phyloP scores from a whole-genome alignment of 768 basidiomycete species.

The Lanmaoa rubissima region DNA sequence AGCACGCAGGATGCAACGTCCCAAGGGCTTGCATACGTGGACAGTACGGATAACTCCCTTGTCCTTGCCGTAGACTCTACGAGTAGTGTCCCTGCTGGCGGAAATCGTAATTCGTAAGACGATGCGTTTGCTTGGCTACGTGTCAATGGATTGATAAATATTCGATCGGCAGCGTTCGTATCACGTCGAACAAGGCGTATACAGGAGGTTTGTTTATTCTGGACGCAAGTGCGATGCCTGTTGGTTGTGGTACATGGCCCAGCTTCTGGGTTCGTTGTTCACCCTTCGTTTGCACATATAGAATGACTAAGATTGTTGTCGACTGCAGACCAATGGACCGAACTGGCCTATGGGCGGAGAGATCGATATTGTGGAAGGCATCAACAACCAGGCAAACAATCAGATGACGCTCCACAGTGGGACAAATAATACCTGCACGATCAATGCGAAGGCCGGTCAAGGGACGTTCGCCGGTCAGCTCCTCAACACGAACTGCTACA shows the following conservation, averaged over 20 bases:
- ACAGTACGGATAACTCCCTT: constrained; percentile 43
- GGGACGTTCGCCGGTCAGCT: constrained; percentile 21
- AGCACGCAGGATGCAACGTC: constrained; percentile 42
- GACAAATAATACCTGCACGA: constrained; percentile 33
- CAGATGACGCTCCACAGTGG: constrained; percentile 67
- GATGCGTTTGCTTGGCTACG: neutral
- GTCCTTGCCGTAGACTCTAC: constrained; percentile 62
- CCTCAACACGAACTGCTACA: constrained; percentile 38
- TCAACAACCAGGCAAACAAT: constrained; percentile 56
- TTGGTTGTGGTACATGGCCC: constrained; percentile 62
- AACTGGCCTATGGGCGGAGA: constrained; percentile 57
- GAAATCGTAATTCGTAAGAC: constrained; percentile 51
- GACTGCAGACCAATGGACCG: constrained; percentile 42
- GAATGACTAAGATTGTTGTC: neutral
- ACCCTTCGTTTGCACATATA: neutral
- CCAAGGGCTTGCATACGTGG: constrained; percentile 58
- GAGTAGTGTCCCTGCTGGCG: constrained; percentile 44
- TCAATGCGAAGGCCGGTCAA: constrained; percentile 14
- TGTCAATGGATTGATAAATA: neutral
- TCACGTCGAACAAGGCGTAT: constrained; percentile 57
- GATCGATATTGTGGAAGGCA: constrained; percentile 74
- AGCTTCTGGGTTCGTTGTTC: constrained; percentile 48
- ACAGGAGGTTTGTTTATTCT: constrained; percentile 68
- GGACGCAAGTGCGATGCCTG: constrained; percentile 66
- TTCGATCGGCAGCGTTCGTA: constrained; percentile 51